A percentile compares a stretch with the other conserved stretches of the same genome.
These are phyloP conservation scores for Aureobasidium sp. DNA, from an alignment of 2,329 filamentous ascomycete species.

Conservation along the genomic window DNA sequence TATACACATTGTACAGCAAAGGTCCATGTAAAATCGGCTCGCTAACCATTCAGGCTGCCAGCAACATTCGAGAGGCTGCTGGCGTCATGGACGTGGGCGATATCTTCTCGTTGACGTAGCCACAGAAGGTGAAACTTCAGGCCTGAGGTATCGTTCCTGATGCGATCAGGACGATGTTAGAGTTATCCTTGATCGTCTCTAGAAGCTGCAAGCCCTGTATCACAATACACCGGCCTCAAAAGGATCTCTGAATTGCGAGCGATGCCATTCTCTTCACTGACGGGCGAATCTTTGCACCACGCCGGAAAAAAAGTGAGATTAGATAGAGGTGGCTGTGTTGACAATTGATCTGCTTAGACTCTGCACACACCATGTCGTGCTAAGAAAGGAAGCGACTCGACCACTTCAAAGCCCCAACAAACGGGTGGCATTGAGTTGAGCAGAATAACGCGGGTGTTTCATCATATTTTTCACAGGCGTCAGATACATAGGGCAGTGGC, in stretches of 20 bases:
- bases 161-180: not conserved
- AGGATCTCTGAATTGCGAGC: not conserved
- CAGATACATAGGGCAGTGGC: not conserved
- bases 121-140: not conserved
- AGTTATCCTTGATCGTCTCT: not conserved
- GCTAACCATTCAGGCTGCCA: not conserved
- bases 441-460: not conserved
- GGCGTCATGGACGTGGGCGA: not conserved
- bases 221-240: not conserved
- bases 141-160: not conserved
- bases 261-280: not conserved
- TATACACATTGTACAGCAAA: not conserved
- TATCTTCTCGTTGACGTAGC: not conserved
- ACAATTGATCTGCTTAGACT: not conserved
- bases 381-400: not conserved
- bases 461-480: not conserved
- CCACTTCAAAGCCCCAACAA: too few species aligned
- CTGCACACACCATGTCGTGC: not conserved
- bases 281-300: not conserved
- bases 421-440: not conserved
- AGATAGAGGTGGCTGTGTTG: not conserved
- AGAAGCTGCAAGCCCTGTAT: not conserved
- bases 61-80: not conserved
- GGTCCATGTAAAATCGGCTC: not conserved
- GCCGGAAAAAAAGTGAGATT: not conserved